phyloP scores from a whole-genome alignment of 371 early-diverging fungal species.

The Lichtheimia hyalospora region DNA sequence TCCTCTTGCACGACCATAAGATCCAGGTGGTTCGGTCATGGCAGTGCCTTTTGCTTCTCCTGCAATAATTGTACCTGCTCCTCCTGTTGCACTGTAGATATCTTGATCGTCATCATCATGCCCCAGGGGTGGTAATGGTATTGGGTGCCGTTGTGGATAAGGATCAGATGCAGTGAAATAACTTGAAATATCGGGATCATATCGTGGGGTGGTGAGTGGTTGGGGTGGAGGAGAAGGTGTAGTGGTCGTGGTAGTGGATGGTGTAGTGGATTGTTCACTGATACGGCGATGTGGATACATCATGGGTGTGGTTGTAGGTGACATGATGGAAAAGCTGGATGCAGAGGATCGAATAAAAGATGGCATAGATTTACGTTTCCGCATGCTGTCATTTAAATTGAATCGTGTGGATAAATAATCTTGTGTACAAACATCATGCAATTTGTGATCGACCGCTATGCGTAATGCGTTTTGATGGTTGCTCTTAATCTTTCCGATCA shows the following conservation, averaged over 20 bases:
- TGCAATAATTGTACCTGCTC: too few relatives aligned
- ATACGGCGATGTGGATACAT: not conserved
- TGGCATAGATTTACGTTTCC: conserved; percentile 35
- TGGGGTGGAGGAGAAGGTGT: conserved; percentile 3
- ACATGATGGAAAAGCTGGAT: conserved; percentile 39
- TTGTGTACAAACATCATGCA: conserved; percentile 49
- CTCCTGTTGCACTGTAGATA: too few relatives aligned
- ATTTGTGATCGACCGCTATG: conserved; percentile 38
- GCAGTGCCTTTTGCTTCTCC: too few relatives aligned
- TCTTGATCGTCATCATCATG: not conserved
- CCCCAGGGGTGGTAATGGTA: conserved; percentile 4
- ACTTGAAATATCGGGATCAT: not conserved
- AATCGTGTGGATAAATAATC: conserved; percentile 45
- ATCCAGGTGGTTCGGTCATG: too few relatives aligned
- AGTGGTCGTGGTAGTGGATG: not conserved
- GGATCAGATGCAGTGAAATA: not conserved
- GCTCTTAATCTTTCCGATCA: conserved; percentile 41
- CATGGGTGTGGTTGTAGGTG: conserved; percentile 16
- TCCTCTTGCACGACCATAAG: too few relatives aligned
- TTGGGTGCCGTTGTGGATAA: not conserved
- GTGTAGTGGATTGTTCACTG: conserved; percentile 13
- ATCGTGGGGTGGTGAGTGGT: not conserved
- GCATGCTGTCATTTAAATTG: conserved; percentile 16
- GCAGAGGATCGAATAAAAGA: conserved; percentile 36
- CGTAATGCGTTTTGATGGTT: conserved; percentile 42